Conservation (phyloP, 257 asterid genomes). For the Capsicum rhomboideum region DNA sequence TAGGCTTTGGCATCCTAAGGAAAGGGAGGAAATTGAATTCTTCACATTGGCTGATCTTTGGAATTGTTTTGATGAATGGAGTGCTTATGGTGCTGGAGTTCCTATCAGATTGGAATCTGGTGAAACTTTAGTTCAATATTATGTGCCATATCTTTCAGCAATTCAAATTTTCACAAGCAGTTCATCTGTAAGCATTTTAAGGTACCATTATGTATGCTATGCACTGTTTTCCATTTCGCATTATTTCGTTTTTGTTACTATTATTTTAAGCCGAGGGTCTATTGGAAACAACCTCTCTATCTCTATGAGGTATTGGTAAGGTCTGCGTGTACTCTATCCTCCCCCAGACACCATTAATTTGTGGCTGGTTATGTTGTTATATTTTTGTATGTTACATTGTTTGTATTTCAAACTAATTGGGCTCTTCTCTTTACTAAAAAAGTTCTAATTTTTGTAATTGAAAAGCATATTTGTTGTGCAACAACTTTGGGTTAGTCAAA, state of each 20-base stretch:
- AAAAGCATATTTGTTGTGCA: background rate
- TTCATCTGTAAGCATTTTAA: slow-evolving; percentile 53
- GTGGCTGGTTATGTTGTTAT: too few species aligned
- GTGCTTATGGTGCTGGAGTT: slow-evolving; percentile 96
- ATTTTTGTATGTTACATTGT: background rate
- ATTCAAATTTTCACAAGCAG: slow-evolving; percentile 85
- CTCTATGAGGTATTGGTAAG: background rate
- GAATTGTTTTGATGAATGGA: slow-evolving; percentile 83
- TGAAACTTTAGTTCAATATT: slow-evolving; percentile 64
- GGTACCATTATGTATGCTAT: slow-evolving; percentile 30
- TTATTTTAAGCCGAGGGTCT: background rate
- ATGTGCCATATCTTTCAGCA: slow-evolving; percentile 91
- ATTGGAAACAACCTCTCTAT: background rate
- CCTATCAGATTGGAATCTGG: slow-evolving; percentile 61
- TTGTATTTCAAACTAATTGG: background rate
- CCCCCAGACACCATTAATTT: too few species aligned
- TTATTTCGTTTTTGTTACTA: background rate
- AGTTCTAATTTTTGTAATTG: background rate
- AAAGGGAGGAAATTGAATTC: slow-evolving; percentile 71
- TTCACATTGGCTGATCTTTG: slow-evolving; percentile 82
- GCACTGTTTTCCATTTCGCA: background rate
- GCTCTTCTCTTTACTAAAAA: background rate
- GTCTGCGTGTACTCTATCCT: background rate
- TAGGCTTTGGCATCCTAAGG: slow-evolving; percentile 92
- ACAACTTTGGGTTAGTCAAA: background rate